Base-by-base conservation (phyloP, 441 rosid genomes). In the Mallotus japonicus region DNA sequence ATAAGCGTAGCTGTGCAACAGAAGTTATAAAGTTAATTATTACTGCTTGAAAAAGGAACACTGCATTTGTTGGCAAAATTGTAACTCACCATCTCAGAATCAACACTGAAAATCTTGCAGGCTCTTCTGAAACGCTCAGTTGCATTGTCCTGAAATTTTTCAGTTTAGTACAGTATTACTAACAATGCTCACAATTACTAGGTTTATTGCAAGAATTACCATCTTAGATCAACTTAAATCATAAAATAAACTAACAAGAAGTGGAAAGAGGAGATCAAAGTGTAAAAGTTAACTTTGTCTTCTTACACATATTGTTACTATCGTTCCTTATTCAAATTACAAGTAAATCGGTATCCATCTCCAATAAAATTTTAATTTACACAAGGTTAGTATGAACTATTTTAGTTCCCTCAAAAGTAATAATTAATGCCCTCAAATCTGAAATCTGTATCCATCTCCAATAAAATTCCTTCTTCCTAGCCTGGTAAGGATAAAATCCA, bases 111-210 rank as follows among this genome's bases (percentile, higher is more conserved):
- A 66, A 90, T 83, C 84, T 78, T 78, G 83, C 85, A 81, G 53
- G 93, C 93, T 85, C 89, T 87, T 79, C 83, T 82, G 77, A 83
- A 90, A 78, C 78, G 81, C 72, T 87, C 87, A 6, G 79, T 71
- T 20, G 76, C 40, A 74, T 90, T 90, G 80, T 90, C 93, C 96
- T 90, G 82, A 61, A 83, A 81, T 58, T 17, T n/a, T 19, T 34
- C 1, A 19, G 68, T 50, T 72, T 8, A 53, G 54, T 72, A 37
- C 0, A 37, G 6, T 37, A 37, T 37, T 37, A 37, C 6, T 37
- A 37, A 37, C 40, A 37, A 37, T 64, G 67, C 53, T 44, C 9
- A 8, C 24, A 64, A 13, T 44, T 11, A 37, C 11, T 24, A 50
- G 69, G 65, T 51, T 59, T 37, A 53, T 40, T 53, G 28, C 24